These are phyloP conservation scores for Kandelia obovata DNA, from an alignment of 345 rosid species.

Conservation along the genomic window DNA sequence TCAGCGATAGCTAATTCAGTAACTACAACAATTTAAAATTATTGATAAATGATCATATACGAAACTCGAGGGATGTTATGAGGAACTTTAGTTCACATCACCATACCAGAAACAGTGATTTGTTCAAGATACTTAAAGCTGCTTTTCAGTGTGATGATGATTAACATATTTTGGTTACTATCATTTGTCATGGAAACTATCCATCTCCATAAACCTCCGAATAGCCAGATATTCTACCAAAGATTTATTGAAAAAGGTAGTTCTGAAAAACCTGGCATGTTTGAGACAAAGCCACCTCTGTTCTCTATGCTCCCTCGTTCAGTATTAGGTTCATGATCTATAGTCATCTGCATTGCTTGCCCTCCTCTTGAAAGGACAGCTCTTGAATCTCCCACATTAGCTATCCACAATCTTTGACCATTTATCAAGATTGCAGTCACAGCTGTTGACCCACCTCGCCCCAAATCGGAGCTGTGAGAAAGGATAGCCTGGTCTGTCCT, in stretches of 20 bases:
- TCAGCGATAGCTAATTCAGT: too few relatives aligned
- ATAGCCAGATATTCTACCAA: too few relatives aligned
- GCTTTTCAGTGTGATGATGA: too few relatives aligned
- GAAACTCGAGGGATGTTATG: too few relatives aligned
- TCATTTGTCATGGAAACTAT: not conserved
- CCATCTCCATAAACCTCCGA: not conserved
- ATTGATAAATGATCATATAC: too few relatives aligned
- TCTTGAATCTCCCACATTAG: slow-evolving; percentile 68
- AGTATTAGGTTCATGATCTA: slow-evolving; percentile 67
- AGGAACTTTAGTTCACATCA: too few relatives aligned
- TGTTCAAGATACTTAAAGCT: too few relatives aligned
- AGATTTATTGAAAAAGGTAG: not conserved
- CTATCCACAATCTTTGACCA: slow-evolving; percentile 52
- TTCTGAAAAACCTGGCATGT: slow-evolving; percentile 53
- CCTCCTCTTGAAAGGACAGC: slow-evolving; percentile 61
- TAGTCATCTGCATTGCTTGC: slow-evolving; percentile 48
- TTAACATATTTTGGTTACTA: not conserved
- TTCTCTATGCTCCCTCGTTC: slow-evolving; percentile 63
- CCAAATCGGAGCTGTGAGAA: slow-evolving; percentile 51
- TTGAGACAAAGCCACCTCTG: slow-evolving; percentile 74
- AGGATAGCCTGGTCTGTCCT: slow-evolving; percentile 64
- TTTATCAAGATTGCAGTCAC: slow-evolving; percentile 66
- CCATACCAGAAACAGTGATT: too few relatives aligned
- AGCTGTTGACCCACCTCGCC: slow-evolving; percentile 78
- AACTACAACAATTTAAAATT: too few relatives aligned